These are phyloP conservation scores for Fusarium burgessii DNA, from an alignment of 2,329 filamentous ascomycete species.

Conservation along the genomic window DNA sequence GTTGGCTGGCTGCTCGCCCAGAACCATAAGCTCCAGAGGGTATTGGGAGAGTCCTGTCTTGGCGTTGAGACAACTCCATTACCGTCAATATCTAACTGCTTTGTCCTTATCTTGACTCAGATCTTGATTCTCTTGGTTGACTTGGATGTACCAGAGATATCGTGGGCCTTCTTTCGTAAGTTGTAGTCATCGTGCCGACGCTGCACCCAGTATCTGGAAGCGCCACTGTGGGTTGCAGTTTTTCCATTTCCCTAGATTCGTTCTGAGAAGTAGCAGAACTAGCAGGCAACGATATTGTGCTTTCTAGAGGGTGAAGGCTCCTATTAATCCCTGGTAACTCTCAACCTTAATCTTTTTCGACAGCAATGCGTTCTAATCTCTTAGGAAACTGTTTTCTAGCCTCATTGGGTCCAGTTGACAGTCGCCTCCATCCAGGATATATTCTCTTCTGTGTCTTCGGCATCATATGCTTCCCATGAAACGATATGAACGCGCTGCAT, in stretches of 20 bases:
- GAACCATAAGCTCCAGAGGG: neutral
- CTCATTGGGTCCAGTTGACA: neutral
- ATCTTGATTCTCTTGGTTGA: neutral
- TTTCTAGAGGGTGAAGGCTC: conserved; percentile 6
- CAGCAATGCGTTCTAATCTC: conserved; percentile 13
- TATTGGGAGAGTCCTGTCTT: neutral
- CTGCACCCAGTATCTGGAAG: neutral
- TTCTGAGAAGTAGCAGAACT: neutral
- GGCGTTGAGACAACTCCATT: neutral
- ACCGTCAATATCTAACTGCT: neutral
- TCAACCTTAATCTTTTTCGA: neutral
- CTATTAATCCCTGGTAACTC: neutral
- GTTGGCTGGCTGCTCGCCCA: neutral
- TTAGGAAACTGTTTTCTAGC: neutral
- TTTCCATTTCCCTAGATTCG: neutral
- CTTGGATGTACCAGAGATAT: too few relatives aligned
- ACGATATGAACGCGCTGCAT: conserved; percentile 34
- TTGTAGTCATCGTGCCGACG: neutral
- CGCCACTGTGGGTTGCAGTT: neutral
- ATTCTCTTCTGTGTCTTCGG: conserved; percentile 34
- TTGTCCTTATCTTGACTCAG: neutral
- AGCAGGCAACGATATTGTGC: conserved; percentile 1
- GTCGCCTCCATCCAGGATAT: conserved; percentile 35
- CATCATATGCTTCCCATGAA: conserved; percentile 12
- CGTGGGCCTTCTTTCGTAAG: neutral